These are phyloP conservation scores for Gonium pectorale DNA, from an alignment of 139 green algal species.

Conservation along the genomic window DNA sequence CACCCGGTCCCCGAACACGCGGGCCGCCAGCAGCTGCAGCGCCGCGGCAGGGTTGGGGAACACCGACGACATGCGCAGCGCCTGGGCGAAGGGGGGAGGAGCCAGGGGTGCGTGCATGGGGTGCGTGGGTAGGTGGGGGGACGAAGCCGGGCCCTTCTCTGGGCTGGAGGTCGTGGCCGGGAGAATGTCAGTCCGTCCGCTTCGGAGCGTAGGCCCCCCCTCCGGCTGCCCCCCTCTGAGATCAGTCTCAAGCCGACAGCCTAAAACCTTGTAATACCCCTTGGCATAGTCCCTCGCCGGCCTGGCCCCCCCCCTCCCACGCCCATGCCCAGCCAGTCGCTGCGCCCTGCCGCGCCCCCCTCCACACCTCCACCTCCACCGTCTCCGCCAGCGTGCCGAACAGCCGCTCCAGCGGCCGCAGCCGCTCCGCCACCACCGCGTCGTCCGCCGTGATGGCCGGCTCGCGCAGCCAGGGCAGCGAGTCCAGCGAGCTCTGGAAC, in stretches of 20 bases:
- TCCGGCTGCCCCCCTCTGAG: too few relatives aligned
- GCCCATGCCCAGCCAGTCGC: too few relatives aligned
- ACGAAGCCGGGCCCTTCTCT: too few relatives aligned
- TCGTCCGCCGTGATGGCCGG: slow-evolving; percentile 21
- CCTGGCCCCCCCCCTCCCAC: too few relatives aligned
- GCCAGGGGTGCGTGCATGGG: too few relatives aligned
- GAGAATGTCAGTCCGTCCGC: too few relatives aligned
- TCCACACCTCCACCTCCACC: slow-evolving; percentile 14
- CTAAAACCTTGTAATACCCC: too few relatives aligned
- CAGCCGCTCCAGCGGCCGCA: slow-evolving; percentile 19
- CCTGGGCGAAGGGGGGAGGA: neutral
- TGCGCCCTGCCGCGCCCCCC: neutral
- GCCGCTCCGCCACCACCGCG: slow-evolving; percentile 29
- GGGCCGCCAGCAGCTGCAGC: slow-evolving; percentile 15
- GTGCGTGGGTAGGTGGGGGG: too few relatives aligned
- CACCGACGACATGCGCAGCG: slow-evolving; percentile 17
- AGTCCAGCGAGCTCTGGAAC: slow-evolving; percentile 24
- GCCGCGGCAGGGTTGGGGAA: neutral
- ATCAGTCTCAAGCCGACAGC: too few relatives aligned
- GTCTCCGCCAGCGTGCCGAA: slow-evolving; percentile 13
- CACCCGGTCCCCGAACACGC: slow-evolving; percentile 29
- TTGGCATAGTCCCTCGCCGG: too few relatives aligned
- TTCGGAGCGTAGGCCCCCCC: too few relatives aligned
- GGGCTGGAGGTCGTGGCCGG: too few relatives aligned
- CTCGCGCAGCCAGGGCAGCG: slow-evolving; percentile 5